Evolutionary conservation across 169 alveolate species (phyloP).

Genomic region (Plasmodium falciparum): DNA sequence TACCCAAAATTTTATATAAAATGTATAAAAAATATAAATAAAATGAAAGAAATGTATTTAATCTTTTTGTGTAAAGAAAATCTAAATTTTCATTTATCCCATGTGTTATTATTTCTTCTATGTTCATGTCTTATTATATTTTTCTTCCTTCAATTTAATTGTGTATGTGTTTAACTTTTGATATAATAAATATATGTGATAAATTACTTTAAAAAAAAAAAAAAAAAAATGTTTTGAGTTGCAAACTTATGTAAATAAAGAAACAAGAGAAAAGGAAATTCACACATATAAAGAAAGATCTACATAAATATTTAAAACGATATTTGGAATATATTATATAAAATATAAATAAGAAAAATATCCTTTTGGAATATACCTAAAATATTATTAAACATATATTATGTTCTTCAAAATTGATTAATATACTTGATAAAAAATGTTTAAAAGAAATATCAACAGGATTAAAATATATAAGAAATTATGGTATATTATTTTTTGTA

Average conservation of each 20-base stretch:
- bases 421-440: slow-evolving; percentile 38
- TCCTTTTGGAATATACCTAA: slow-evolving; percentile 31
- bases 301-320: slow-evolving; percentile 43
- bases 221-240: slow-evolving; percentile 59
- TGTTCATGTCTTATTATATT: too few species aligned
- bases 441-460: slow-evolving; percentile 54
- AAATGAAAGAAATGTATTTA: too few species aligned
- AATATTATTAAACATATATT: slow-evolving; percentile 26
- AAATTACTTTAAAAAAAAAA: slow-evolving; percentile 9
- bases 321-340: slow-evolving; percentile 23
- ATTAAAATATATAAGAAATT: slow-evolving; percentile 37
- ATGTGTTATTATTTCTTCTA: too few species aligned
- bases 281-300: slow-evolving; percentile 13
- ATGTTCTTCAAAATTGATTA: slow-evolving; percentile 16
- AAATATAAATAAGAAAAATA: background rate
- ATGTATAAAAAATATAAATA: too few species aligned
- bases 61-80: too few species aligned
- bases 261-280: slow-evolving; percentile 43
- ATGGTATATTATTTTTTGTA: slow-evolving; percentile 1
- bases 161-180: too few species aligned
- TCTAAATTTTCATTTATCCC: too few species aligned
- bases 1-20: too few species aligned
- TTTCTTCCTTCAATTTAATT: too few species aligned
- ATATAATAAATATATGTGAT: slow-evolving; percentile 30
- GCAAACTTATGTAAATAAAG: slow-evolving; percentile 52